Base-by-base conservation (phyloP, 2,329 filamentous ascomycete species). In the Septoria petroselini region DNA sequence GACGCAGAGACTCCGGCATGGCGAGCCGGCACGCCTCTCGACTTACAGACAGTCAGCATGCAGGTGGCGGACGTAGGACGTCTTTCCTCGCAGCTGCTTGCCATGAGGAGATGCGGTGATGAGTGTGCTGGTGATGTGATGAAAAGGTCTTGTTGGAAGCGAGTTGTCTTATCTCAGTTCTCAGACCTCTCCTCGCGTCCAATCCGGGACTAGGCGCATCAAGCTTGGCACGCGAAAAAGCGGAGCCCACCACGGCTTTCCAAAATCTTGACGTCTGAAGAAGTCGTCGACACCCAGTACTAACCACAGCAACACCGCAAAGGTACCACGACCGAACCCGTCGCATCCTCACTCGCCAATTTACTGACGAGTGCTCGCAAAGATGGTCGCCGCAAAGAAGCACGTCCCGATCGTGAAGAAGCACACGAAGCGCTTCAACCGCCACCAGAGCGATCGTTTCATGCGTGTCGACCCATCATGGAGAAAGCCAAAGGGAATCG, bases 401-500 rank as follows among this genome's bases (percentile, higher is more conserved):
- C 93, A 97, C 79, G 84, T 97, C 74, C 86, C 91, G 72, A 98
- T 98, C 83, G 88, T 98, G 73, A 98, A 98, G 89, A 98, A 98
- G 90, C 90, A 90, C 95, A 90, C 86, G 72, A 89, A 91, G 83
- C 83, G 81, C 79, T 98, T 97, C 86, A 84, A 83, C 78, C 88
- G 93, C 75, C 93, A 98, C 81, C 93, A 98, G 85, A 88, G 83
- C 76, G 93, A 97, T 78, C 85, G 85, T 74, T 98, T 95, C 82
- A 95, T 85, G 80, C 85, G 93, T 73, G 85, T 97, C 66, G 85
- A 81, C 72, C 74, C 86, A 65, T 85, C 83, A 82, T 98, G 93
- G 93, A 87, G 93, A 79, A 98, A 97, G 84, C 93, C 93, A 67
- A 98, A 98, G 88, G 93, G 93, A 89, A 98, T 98, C 77, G 93